Conservation (phyloP, 257 asterid genomes). For the Rhazya stricta region DNA sequence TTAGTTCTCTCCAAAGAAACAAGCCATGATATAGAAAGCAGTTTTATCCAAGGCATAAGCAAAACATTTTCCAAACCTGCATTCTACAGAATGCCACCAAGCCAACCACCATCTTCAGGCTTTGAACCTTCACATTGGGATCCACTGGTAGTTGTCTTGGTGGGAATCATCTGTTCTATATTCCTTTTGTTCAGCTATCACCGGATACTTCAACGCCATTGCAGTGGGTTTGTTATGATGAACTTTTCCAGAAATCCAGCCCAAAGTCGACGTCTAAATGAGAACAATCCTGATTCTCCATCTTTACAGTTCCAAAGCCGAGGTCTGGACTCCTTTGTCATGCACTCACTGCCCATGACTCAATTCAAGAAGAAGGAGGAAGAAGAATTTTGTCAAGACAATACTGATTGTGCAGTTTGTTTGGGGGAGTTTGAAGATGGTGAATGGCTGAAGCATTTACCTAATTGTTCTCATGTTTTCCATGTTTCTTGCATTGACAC, state of each 20-base stretch:
- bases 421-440: constrained; percentile 64
- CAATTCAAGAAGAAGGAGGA: constrained; percentile 40
- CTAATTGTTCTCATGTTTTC: constrained; percentile 57
- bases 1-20: constrained; percentile 2
- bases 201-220: constrained; percentile 36
- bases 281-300: constrained; percentile 36
- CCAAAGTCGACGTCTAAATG: constrained; percentile 37
- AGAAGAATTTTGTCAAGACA: background rate
- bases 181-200: constrained; percentile 40
- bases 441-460: constrained; percentile 60
- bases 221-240: constrained; percentile 18
- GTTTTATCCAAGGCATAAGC: too few species aligned
- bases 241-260: constrained; percentile 22
- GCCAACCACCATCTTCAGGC: constrained; percentile 26
- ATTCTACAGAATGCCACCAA: constrained; percentile 26
- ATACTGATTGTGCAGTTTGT: constrained; percentile 58
- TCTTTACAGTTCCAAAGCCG: constrained; percentile 48
- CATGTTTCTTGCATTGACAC: constrained; percentile 69
- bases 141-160: constrained; percentile 41
- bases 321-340: constrained; percentile 44
- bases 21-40: background rate
- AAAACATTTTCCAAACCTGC: background rate
- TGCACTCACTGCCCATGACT: constrained; percentile 59
- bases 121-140: constrained; percentile 41
- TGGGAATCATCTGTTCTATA: constrained; percentile 43